Base-by-base conservation (phyloP, 2,329 filamentous ascomycete species). In the Trichoderma simmonsii region DNA sequence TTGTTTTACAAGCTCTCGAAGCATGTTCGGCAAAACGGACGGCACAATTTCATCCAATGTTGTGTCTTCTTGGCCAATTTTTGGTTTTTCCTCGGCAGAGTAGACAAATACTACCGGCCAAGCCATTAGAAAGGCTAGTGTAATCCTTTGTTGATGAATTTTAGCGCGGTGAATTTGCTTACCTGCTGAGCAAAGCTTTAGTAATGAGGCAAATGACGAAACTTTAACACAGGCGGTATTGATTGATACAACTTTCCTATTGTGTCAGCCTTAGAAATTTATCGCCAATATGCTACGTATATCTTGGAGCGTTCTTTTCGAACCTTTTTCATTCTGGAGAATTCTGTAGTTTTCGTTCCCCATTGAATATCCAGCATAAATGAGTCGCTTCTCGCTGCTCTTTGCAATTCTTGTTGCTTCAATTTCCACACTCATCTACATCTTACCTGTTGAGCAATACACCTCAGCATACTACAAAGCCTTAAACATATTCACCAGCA, bases 401-500 rank as follows among this genome's bases (percentile, higher is more conserved):
- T 73, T 76, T 77, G 80, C 80, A 72, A 77, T 82, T 79, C 76
- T 83, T 64, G 77, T 80, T 75, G 77, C 79, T 77, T 75, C 79
- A 76, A 73, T 82, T 77, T 83, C 82, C 77, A 82, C 82, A 75
- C 15, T 70, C 67, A 63, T 70, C 28, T 62, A 62, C 75, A 80
- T 75, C 76, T 78, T 77, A 76, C 80, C 76, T 75, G 77, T 73
- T 76, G 76, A 75, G 73, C 74, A 73, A 74, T 76, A 56, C 59
- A 36, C 39, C 8, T 32, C 73, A 73, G 75, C 36, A 24, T 61
- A 72, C 75, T 68, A 75, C 74, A 71, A 71, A 75, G 39, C 3
- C 71, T 74, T 70, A n/a, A n/a, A 72, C 72, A 75, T 70, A 71
- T 75, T 59, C 72, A 78, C 57, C 72, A 78, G 60, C 72, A 75